phyloP scores from a whole-genome alignment of 108 stramenopile genomes.

The Stephanodiscus triporus region DNA sequence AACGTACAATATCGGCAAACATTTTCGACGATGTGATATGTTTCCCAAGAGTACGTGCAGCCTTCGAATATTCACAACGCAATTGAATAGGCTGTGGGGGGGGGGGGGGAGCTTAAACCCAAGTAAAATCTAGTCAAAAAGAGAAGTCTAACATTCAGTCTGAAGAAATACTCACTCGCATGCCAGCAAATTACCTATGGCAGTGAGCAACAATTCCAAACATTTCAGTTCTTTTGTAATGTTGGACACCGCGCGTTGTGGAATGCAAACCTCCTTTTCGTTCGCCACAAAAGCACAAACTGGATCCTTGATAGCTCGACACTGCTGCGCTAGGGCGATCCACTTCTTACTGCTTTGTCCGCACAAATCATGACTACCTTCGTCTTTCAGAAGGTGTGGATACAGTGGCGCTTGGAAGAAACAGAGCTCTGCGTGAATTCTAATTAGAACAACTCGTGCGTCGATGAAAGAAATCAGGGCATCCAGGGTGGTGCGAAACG shows the following conservation, averaged over 20 bases:
- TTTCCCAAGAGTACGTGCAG: constrained; percentile 24
- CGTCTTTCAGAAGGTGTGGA: not conserved
- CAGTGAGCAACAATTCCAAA: constrained; percentile 21
- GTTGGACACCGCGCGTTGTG: constrained; percentile 18
- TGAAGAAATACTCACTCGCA: constrained; percentile 35
- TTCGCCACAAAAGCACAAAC: not conserved
- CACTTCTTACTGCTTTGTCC: constrained; percentile 14
- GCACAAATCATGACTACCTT: not conserved
- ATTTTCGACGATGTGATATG: constrained; percentile 5
- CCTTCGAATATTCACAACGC: constrained; percentile 28
- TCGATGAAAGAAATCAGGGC: constrained; percentile 45
- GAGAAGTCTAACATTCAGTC: not conserved
- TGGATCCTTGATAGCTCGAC: not conserved
- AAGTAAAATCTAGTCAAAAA: not conserved
- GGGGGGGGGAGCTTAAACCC: no score
- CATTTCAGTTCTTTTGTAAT: constrained; percentile 21
- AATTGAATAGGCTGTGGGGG: constrained; percentile 28
- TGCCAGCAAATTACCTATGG: constrained; percentile 18
- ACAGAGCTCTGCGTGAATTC: constrained; percentile 34
- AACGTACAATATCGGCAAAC: constrained; percentile 25
- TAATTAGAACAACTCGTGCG: constrained; percentile 29
- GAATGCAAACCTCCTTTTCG: not conserved
- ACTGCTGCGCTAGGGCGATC: constrained; percentile 26
- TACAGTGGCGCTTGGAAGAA: not conserved
- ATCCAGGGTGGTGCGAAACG: constrained; percentile 29